A percentile compares a stretch with the other conserved stretches of the same genome.
These are phyloP conservation scores for Diaporthe sp. DNA, from an alignment of 2,329 filamentous ascomycete species.

Conservation along the genomic window DNA sequence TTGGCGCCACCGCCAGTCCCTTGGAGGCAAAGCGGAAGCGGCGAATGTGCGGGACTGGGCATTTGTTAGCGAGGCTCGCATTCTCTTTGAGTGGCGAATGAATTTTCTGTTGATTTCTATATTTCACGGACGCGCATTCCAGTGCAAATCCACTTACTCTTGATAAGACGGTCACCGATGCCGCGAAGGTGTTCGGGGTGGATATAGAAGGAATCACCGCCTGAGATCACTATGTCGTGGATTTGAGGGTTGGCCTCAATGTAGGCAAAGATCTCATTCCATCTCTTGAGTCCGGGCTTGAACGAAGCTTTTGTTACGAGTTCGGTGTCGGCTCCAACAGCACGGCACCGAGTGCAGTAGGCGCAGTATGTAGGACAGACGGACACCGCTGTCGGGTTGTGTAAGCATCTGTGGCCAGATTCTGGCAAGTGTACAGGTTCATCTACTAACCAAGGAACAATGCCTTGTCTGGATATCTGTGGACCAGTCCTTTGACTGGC, in stretches of 20 bases:
- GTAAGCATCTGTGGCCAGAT: neutral
- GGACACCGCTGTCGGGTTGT: slow-evolving; percentile 56
- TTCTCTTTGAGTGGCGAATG: neutral
- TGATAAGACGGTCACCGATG: slow-evolving; percentile 66
- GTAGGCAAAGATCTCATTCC: slow-evolving; percentile 67
- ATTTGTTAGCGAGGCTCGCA: neutral
- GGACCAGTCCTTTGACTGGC: slow-evolving; percentile 67
- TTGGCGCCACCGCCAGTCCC: slow-evolving; percentile 68
- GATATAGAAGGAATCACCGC: slow-evolving; percentile 71
- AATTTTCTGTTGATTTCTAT: no score
- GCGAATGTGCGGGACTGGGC: slow-evolving; percentile 61
- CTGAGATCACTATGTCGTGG: slow-evolving; percentile 71
- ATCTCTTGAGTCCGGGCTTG: slow-evolving; percentile 54
- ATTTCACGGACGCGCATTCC: neutral
- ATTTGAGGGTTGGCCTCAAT: slow-evolving; percentile 61
- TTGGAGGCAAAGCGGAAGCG: slow-evolving; percentile 72
- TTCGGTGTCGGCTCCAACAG: slow-evolving; percentile 65
- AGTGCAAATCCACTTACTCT: slow-evolving; percentile 41
- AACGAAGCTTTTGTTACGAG: slow-evolving; percentile 57
- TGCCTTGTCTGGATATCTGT: slow-evolving; percentile 72
- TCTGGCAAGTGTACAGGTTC: neutral
- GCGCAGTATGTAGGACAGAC: slow-evolving; percentile 72
- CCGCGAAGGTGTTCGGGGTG: slow-evolving; percentile 59
- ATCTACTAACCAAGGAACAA: slow-evolving; percentile 66
- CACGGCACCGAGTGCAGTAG: slow-evolving; percentile 71